A percentile compares a stretch with the other conserved stretches of the same genome.
phyloP scores from a whole-genome alignment of 306 rosid genomes.

The Heteromeles arbutifolia region DNA sequence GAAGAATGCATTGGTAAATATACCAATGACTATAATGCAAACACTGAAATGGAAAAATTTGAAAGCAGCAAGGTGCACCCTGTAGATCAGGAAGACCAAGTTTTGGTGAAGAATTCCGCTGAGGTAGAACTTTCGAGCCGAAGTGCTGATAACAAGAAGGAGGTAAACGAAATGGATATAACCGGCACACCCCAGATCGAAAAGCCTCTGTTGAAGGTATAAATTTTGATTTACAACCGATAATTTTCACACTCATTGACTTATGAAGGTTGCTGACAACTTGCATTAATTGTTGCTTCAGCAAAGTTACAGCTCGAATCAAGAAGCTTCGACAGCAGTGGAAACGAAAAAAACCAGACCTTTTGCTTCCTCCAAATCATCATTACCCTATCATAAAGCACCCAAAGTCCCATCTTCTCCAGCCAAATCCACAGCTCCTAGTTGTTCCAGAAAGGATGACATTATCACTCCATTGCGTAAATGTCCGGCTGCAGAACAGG shows the following conservation, averaged over 20 bases:
- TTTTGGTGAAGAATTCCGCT: conserved; percentile 21
- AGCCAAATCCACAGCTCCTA: conserved; percentile 33
- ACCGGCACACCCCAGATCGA: conserved; percentile 31
- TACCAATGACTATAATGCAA: conserved; percentile 12
- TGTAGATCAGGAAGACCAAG: conserved; percentile 15
- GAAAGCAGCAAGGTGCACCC: conserved; percentile 25
- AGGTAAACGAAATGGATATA: conserved; percentile 29
- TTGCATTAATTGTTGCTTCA: conserved; percentile 15
- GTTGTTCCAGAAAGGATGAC: conserved; percentile 28
- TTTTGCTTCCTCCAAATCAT: conserved; percentile 40
- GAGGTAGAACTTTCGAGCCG: conserved; percentile 35
- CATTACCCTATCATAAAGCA: conserved; percentile 26
- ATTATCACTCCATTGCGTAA: conserved; percentile 49
- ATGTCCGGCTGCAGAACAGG: conserved; percentile 23
- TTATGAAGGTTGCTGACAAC: not conserved
- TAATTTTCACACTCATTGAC: not conserved
- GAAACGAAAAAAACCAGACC: conserved; percentile 44
- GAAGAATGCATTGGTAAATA: not conserved
- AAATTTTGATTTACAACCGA: not conserved
- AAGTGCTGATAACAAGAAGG: conserved; percentile 25
- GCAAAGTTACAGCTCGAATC: conserved; percentile 28
- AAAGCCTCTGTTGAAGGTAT: conserved; percentile 45
- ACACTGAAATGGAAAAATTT: conserved; percentile 17
- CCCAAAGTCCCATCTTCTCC: conserved; percentile 50
- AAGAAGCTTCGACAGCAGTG: conserved; percentile 29